A percentile compares a stretch with the other conserved stretches of the same genome.
Evolutionary conservation across 768 basidiomycete genomes (phyloP).

Genomic region (Suillus brevipes): DNA sequence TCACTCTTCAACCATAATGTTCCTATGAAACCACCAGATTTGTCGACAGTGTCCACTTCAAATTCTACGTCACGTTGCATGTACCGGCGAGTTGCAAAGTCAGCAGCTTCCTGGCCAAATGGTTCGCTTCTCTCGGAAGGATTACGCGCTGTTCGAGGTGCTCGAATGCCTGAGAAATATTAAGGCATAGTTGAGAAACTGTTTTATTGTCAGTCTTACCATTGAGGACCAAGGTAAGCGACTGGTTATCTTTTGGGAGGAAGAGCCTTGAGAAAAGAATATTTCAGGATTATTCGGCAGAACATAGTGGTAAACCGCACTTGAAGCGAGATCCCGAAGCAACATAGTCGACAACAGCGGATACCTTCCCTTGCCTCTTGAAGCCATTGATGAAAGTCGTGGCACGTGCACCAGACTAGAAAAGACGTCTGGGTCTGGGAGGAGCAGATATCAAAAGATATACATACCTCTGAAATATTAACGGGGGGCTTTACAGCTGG

Average conservation of each 20-base stretch:
- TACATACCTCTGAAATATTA: conserved; percentile 85
- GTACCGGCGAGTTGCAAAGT: conserved; percentile 75
- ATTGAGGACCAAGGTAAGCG: conserved; percentile 86
- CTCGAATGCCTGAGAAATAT: conserved; percentile 70
- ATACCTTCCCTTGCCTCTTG: conserved; percentile 82
- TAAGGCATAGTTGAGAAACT: conserved; percentile 10
- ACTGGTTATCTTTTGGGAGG: conserved; percentile 90
- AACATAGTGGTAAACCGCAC: conserved; percentile 39
- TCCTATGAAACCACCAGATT: conserved; percentile 95
- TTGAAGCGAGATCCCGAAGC: conserved; percentile 96
- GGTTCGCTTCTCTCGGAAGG: conserved; percentile 86
- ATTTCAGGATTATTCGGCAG: conserved; percentile 3
- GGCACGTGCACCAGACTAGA: conserved; percentile 70
- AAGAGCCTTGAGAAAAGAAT: conserved; percentile 54
- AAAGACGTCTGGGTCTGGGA: conserved; percentile 6
- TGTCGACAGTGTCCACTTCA: conserved; percentile 87
- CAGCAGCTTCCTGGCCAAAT: conserved; percentile 78
- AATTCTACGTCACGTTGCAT: conserved; percentile 97
- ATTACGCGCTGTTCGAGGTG: conserved; percentile 83
- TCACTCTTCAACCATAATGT: conserved; percentile 80
- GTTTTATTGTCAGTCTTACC: conserved; percentile 42
- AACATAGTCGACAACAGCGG: conserved; percentile 91
- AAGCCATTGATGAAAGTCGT: conserved; percentile 87
- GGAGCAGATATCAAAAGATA: background rate
- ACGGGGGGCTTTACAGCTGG: conserved; percentile 76